Evolutionary conservation across 495 filamentous ascomycete species (phyloP).

Genomic region (Diplogelasinospora grovesii): DNA sequence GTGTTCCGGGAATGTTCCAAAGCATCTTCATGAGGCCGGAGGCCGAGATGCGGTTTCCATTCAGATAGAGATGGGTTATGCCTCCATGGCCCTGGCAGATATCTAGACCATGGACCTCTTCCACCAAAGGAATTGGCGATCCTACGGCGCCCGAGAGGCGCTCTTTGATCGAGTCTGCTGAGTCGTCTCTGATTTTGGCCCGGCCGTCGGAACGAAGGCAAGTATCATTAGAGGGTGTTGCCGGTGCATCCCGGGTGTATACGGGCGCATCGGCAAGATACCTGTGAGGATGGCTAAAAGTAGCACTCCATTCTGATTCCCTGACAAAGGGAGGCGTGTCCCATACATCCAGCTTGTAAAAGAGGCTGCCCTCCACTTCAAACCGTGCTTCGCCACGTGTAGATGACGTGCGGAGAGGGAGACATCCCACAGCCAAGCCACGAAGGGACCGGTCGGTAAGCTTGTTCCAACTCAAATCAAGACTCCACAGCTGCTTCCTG

Average conservation of each 20-base stretch:
- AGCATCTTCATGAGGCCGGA: constrained; percentile 26
- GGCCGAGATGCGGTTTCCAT: constrained; percentile 28
- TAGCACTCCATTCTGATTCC: constrained; percentile 31
- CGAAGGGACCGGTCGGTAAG: constrained; percentile 29
- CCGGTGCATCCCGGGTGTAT: constrained; percentile 15
- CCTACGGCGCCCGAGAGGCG: constrained; percentile 16
- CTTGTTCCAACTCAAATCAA: constrained; percentile 39
- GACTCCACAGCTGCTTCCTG: constrained; percentile 34
- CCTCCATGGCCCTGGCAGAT: constrained; percentile 19
- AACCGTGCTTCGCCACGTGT: constrained; percentile 16
- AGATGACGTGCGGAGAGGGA: constrained; percentile 18
- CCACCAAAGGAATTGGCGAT: neutral
- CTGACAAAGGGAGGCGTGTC: constrained; percentile 29
- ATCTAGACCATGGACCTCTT: constrained; percentile 11
- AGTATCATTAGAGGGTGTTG: neutral
- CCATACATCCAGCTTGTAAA: no score
- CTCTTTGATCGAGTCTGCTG: constrained; percentile 22
- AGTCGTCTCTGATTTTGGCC: constrained; percentile 20
- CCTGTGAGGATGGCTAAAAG: constrained; percentile 27
- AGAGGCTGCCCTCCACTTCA: constrained; percentile 25
- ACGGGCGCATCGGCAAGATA: constrained; percentile 35
- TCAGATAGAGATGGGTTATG: constrained; percentile 39
- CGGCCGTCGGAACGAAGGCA: constrained; percentile 26
- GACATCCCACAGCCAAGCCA: constrained; percentile 11
- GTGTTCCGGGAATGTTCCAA: constrained; percentile 23